Conservation (phyloP, 2,329 filamentous ascomycete genomes). For the Coleophoma crateriformis region DNA sequence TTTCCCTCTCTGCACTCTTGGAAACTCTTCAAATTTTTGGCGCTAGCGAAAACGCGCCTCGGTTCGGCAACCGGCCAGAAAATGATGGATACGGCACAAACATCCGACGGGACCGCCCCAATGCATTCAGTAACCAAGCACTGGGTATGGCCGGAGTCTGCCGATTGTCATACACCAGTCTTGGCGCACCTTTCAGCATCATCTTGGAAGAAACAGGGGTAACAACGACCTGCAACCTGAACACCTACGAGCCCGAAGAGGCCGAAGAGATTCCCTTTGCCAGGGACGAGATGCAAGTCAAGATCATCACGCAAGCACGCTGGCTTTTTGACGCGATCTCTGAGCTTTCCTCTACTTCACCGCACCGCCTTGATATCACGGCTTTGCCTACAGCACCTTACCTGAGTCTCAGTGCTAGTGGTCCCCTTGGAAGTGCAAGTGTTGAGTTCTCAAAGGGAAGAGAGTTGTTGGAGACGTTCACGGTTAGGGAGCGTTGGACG, state of each 20-base stretch:
- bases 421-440: conserved; percentile 54
- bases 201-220: conserved; percentile 82
- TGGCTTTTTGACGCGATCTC: conserved; percentile 67
- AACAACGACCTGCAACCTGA: conserved; percentile 83
- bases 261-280: conserved; percentile 85
- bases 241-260: conserved; percentile 74
- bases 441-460: conserved; percentile 62
- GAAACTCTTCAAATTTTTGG: conserved; percentile 96
- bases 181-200: conserved; percentile 76
- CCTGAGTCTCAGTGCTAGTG: conserved; percentile 65
- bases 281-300: conserved; percentile 73
- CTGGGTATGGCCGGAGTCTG: conserved; percentile 83
- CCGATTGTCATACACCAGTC: conserved; percentile 68
- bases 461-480: conserved; percentile 70
- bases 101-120: conserved; percentile 55
- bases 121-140: conserved; percentile 78
- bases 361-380: conserved; percentile 67
- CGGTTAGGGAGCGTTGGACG: conserved; percentile 51
- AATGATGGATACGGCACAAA: conserved; percentile 57
- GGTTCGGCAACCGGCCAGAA: conserved; percentile 48
- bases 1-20: conserved; percentile 80
- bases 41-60: conserved; percentile 62
- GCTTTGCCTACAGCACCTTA: conserved; percentile 57
- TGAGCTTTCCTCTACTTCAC: conserved; percentile 56
- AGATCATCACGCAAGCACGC: conserved; percentile 85